Base-by-base conservation (phyloP, 305 asterid species). In the Rubia tinctorum region DNA sequence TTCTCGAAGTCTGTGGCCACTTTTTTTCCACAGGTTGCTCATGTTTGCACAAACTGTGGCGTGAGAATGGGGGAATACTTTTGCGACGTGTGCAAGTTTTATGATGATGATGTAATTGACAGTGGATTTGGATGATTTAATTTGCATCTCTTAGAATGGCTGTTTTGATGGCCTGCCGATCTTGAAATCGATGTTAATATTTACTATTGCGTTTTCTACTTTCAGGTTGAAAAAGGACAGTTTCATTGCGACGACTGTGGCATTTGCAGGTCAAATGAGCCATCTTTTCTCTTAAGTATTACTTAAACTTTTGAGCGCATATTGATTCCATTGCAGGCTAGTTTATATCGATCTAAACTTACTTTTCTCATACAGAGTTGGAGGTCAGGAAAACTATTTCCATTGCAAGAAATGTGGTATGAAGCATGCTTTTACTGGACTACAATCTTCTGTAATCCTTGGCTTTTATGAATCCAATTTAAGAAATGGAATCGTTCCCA, bases 211-310 rank as follows among this genome's bases (percentile, higher is more conserved):
- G 68, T 27, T 60, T 9, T 30, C 43, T 20, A 5, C n/a, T 55
- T 74, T 5, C 97, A 95, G 99, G 71, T 77, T 42, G 92, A 81
- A 73, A 95, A 92, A 83, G 90, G 89, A 27, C 96, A 89, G 73
- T 95, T 90, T 72, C 99, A 95, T 82, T 95, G 99, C 63, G 89
- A 95, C 56, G 98, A 90, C 77, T 95, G 99, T 80, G 99, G 99
- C 23, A 85, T 95, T 42, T 95, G 99, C 89, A 90, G 99, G 99
- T 88, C 70, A 44, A 89, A 0, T 79, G 10, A 53, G 47, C 56
- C 17, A 69, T 42, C 61, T 2, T 40, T 4, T 15, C 51, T 60
- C 66, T 60, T 23, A n/a, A 8, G 30, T 23, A 11, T 60, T 7
- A 25, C 37, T 25, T 22, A 9, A 5, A 39, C 3, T 18, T 37